Evolutionary conservation across 768 basidiomycete species (phyloP).

Genomic region (Pulveroboletus ravenelii): DNA sequence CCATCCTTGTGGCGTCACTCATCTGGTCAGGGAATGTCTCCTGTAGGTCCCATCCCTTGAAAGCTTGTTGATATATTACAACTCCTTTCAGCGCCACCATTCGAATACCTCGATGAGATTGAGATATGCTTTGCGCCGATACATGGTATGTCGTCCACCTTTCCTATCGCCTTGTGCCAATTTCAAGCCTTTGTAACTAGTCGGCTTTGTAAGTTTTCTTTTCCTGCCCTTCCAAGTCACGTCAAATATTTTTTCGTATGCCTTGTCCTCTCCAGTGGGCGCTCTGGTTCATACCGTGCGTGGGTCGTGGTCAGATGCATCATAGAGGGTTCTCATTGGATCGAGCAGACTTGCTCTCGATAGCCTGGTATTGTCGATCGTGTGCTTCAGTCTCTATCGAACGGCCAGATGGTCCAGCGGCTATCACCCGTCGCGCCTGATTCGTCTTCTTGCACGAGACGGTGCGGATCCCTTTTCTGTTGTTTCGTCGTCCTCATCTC

Average conservation of each 20-base stretch:
- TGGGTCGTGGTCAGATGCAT: neutral
- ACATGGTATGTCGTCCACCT: slow-evolving; percentile 8
- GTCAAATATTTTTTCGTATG: neutral
- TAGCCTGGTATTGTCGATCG: neutral
- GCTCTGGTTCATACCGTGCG: slow-evolving; percentile 11
- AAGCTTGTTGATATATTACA: neutral
- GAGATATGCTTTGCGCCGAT: slow-evolving; percentile 9
- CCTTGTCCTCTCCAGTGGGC: slow-evolving; percentile 10
- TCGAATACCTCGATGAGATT: slow-evolving; percentile 5
- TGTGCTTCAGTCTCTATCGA: slow-evolving; percentile 4
- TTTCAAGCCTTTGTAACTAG: neutral
- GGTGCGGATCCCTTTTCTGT: slow-evolving; percentile 11
- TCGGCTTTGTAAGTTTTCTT: slow-evolving; percentile 4
- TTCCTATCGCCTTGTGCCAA: neutral
- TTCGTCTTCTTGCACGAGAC: slow-evolving; percentile 20
- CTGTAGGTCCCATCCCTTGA: neutral
- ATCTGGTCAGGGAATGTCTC: neutral
- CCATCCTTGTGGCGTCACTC: neutral
- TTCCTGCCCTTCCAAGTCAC: neutral
- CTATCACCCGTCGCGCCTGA: slow-evolving; percentile 6
- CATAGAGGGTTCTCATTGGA: neutral
- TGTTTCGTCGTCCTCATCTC: neutral
- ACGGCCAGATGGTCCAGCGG: neutral
- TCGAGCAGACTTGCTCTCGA: slow-evolving; percentile 18
- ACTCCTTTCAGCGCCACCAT: neutral